Evolutionary conservation across 2,329 filamentous ascomycete species (phyloP), one percentile per base, ranked within the genome.

Genomic region (Talaromyces rugulosus): DNA sequence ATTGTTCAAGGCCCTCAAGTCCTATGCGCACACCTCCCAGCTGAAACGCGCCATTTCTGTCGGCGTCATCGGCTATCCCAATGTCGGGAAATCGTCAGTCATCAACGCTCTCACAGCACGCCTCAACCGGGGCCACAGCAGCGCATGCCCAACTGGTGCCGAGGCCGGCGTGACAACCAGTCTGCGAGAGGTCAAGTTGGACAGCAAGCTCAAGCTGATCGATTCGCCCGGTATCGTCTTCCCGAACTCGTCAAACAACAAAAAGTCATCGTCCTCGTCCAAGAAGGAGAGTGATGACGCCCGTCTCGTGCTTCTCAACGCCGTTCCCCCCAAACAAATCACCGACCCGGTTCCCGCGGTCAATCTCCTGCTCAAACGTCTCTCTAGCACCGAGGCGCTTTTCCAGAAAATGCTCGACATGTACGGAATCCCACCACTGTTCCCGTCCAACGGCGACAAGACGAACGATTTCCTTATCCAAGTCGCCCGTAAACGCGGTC

Each of bases 181-280:
- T 72, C 85, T 97, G 70, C 89, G 93, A 63, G 85, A 91, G 71
- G 92, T 97, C 75, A 97, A 97, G 82, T 88, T 97, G 60, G 93
- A 97, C 80, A 95, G 88, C 83, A 96, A 95, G 78, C 85, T 97
- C 59, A 96, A 92, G 68, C 85, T 97, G 52, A 89, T 97, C 70
- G 93, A 97, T 79, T 96, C 93, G 0, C 93, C 93, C 42, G 93
- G 93, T 71, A 96, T 97, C 68, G 91, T 97, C 63, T 97, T 97
- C 82, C 92, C 93, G 8, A 90, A 88, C 30, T 72, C 78, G 7
- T 57, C 59, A 11, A 63, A 51, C 55, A 47, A 44, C 36, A 88
- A 88, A 75, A 86, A 83, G 71, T 80, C 83, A 59, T 76, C 75
- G 5, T 78, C 75, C 36, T 76, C 75, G 5, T 78, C 75, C 40